These are phyloP conservation scores for Podospora conica DNA, from an alignment of 495 filamentous ascomycete species.

Conservation along the genomic window DNA sequence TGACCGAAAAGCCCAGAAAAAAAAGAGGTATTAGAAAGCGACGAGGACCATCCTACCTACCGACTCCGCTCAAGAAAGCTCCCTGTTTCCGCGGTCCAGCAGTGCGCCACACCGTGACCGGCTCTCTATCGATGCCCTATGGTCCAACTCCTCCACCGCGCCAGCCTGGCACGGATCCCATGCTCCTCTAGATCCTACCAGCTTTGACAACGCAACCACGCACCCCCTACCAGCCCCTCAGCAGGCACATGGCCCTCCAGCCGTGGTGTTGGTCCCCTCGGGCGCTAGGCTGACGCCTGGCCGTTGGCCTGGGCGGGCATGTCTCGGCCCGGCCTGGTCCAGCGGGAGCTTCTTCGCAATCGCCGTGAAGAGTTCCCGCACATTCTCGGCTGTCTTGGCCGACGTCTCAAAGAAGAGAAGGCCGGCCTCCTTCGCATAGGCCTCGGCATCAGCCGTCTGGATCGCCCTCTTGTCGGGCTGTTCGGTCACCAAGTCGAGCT, in stretches of 20 bases:
- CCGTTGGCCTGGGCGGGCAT: slow-evolving; percentile 66
- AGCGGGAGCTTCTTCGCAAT: slow-evolving; percentile 96
- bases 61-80: slow-evolving; percentile 27
- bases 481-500: slow-evolving; percentile 86
- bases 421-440: slow-evolving; percentile 87
- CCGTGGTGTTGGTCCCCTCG: slow-evolving; percentile 69
- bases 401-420: slow-evolving; percentile 97
- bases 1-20: slow-evolving; percentile 16
- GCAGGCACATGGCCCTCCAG: slow-evolving; percentile 69
- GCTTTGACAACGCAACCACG: background rate
- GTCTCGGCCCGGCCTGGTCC: slow-evolving; percentile 85
- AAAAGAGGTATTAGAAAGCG: slow-evolving; percentile 31
- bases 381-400: slow-evolving; percentile 94
- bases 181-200: slow-evolving; percentile 4
- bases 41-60: slow-evolving; percentile 21
- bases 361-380: slow-evolving; percentile 91
- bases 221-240: slow-evolving; percentile 25
- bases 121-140: slow-evolving; percentile 13
- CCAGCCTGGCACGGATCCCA: slow-evolving; percentile 1
- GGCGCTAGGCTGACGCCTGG: slow-evolving; percentile 76
- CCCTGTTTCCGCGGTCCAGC: slow-evolving; percentile 3
- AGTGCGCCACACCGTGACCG: slow-evolving; percentile 10
- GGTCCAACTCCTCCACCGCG: slow-evolving; percentile 11
- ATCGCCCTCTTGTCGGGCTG: slow-evolving; percentile 92
- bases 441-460: slow-evolving; percentile 79